Evolutionary conservation across 1,284 basidiomycete species (phyloP).

Genomic region (Vanrija sp.): DNA sequence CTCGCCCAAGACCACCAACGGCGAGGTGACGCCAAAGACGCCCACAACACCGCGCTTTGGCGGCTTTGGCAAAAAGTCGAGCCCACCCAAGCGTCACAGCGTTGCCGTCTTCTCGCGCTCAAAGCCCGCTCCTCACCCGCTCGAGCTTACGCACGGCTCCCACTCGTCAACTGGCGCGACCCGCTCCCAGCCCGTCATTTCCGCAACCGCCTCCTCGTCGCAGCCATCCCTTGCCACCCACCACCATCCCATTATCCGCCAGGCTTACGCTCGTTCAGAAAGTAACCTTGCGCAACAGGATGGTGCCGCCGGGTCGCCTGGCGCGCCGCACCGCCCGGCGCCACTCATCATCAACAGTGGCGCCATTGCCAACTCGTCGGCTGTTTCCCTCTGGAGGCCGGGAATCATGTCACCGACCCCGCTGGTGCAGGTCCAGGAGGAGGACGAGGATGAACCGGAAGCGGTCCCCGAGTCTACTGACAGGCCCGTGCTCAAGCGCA

Average conservation of each 20-base stretch:
- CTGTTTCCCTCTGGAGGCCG: slow-evolving; percentile 14
- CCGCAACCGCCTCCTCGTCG: slow-evolving; percentile 4
- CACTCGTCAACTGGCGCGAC: background rate
- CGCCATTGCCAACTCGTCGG: background rate
- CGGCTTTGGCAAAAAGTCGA: no score
- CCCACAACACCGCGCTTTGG: no score
- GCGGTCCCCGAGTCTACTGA: background rate
- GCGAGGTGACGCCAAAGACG: background rate
- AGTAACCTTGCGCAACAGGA: slow-evolving; percentile 6
- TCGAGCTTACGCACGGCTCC: slow-evolving; percentile 12
- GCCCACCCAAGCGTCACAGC: slow-evolving; percentile 7
- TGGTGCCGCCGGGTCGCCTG: background rate
- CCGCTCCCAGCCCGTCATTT: slow-evolving; percentile 10
- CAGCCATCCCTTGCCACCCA: slow-evolving; percentile 9
- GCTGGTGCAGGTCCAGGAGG: slow-evolving; percentile 14
- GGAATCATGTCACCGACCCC: slow-evolving; percentile 13
- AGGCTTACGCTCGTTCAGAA: slow-evolving; percentile 15
- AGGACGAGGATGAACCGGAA: slow-evolving; percentile 16
- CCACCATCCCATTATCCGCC: slow-evolving; percentile 17
- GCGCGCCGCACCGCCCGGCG: slow-evolving; percentile 5
- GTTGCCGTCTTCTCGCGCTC: slow-evolving; percentile 1
- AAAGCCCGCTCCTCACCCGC: slow-evolving; percentile 11
- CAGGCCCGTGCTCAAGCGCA: slow-evolving; percentile 11
- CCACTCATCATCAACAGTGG: slow-evolving; percentile 10
- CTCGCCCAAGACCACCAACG: background rate